Evolutionary conservation across 1,139 yeast genomes (phyloP).

Genomic region (Yamadazyma blattariae): DNA sequence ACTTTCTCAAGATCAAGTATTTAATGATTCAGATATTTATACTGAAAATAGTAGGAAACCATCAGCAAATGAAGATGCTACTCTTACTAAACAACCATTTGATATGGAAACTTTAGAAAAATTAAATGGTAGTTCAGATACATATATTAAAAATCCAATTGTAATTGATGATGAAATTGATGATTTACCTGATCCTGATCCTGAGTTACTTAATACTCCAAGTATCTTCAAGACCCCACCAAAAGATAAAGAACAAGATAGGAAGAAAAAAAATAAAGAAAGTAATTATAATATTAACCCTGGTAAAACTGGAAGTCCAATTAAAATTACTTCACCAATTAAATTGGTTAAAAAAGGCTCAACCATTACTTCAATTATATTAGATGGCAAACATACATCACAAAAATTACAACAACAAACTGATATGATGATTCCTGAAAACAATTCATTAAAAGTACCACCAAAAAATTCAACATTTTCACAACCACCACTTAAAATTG

Average conservation of each 20-base stretch:
- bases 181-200: constrained; percentile 36
- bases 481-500: constrained; percentile 1
- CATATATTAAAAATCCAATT: constrained; percentile 14
- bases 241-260: constrained; percentile 8
- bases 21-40: constrained; percentile 28
- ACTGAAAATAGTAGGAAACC: constrained; percentile 11
- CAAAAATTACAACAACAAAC: constrained; percentile 1
- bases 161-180: constrained; percentile 6
- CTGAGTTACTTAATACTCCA: constrained; percentile 25
- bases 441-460: too few species aligned
- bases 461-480: background rate
- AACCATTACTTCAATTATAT: constrained; percentile 10
- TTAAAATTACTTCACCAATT: constrained; percentile 42
- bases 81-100: too few species aligned
- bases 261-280: constrained; percentile 3
- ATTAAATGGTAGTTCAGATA: constrained; percentile 11
- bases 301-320: constrained; percentile 21
- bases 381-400: constrained; percentile 1
- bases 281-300: background rate
- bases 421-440: too few species aligned
- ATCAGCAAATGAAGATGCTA: too few species aligned
- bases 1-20: constrained; percentile 33
- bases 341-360: constrained; percentile 29
- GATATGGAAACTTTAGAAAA: too few species aligned
- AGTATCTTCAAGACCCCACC: constrained; percentile 29